Percentiles rank a stretch among this genome's conserved stretches.
phyloP scores from a whole-genome alignment of 352 stramenopile species.

The Pythium diclinum region DNA sequence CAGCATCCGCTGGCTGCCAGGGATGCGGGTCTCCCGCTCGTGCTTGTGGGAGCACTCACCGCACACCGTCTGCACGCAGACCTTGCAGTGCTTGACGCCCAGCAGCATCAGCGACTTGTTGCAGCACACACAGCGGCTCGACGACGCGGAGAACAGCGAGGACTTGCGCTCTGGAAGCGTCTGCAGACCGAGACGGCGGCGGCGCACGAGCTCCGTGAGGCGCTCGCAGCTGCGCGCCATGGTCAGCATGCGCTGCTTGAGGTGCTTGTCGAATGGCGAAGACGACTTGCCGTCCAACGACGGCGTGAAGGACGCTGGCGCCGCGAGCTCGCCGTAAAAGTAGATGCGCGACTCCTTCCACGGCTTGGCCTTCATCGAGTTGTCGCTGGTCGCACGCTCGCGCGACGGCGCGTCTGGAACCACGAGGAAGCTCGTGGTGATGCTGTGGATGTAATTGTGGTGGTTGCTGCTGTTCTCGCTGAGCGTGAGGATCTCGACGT shows the following conservation, averaged over 20 bases:
- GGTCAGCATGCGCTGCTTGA: slow-evolving; percentile 22
- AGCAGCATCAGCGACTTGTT: slow-evolving; percentile 45
- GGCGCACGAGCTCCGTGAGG: slow-evolving; percentile 48
- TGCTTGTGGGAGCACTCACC: slow-evolving; percentile 40
- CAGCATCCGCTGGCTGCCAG: slow-evolving; percentile 17
- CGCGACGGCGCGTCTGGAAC: slow-evolving; percentile 5
- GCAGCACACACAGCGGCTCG: slow-evolving; percentile 58
- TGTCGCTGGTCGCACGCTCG: slow-evolving; percentile 6
- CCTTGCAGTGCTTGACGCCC: slow-evolving; percentile 44
- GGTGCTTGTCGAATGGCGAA: slow-evolving; percentile 14
- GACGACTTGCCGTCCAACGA: background rate
- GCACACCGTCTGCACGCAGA: slow-evolving; percentile 65
- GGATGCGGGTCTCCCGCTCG: slow-evolving; percentile 24
- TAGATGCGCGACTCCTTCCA: slow-evolving; percentile 25
- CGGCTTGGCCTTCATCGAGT: background rate
- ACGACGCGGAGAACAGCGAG: slow-evolving; percentile 31
- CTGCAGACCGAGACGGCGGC: slow-evolving; percentile 56
- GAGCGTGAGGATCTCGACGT: slow-evolving; percentile 9
- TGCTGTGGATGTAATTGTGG: slow-evolving; percentile 22
- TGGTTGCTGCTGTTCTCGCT: slow-evolving; percentile 16
- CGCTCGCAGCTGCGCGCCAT: slow-evolving; percentile 28
- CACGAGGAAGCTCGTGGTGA: slow-evolving; percentile 19
- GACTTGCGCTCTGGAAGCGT: slow-evolving; percentile 34
- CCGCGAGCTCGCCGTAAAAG: slow-evolving; percentile 25
- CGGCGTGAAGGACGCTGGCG: slow-evolving; percentile 1